Conservation (phyloP, 2,329 filamentous ascomycete species). For the Neospermospora avenae region DNA sequence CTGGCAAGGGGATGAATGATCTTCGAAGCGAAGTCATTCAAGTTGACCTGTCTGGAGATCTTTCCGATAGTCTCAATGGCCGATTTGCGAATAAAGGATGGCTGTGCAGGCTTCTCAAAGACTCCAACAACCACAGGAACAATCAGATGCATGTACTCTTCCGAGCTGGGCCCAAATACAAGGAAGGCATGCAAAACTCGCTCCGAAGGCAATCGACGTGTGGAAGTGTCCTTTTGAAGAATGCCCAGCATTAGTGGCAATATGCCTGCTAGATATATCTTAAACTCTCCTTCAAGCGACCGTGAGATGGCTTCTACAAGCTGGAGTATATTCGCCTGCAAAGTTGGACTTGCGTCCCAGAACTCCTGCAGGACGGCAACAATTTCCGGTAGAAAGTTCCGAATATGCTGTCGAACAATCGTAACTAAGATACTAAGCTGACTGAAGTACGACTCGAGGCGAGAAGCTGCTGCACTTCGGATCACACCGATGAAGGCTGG, state of each 20-base stretch:
- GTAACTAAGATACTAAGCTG: conserved; percentile 89
- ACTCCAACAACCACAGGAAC: conserved; percentile 92
- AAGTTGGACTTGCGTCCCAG: conserved; percentile 75
- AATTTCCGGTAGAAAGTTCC: conserved; percentile 84
- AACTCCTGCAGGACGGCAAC: conserved; percentile 84
- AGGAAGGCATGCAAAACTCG: conserved; percentile 92
- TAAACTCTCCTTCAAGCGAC: conserved; percentile 95
- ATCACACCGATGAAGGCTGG: conserved; percentile 92
- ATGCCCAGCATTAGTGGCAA: conserved; percentile 93
- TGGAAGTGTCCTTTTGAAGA: conserved; percentile 77
- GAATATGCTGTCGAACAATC: conserved; percentile 94
- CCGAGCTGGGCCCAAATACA: conserved; percentile 90
- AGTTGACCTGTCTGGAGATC: conserved; percentile 91
- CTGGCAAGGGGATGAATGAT: conserved; percentile 93
- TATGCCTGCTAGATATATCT: conserved; percentile 85
- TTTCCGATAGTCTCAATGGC: conserved; percentile 95
- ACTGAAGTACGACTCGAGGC: conserved; percentile 95
- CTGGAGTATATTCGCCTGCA: conserved; percentile 88
- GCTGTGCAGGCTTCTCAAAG: conserved; percentile 85
- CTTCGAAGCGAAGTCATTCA: conserved; percentile 93
- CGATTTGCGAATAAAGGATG: conserved; percentile 73
- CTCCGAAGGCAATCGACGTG: conserved; percentile 78
- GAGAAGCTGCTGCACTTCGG: conserved; percentile 69
- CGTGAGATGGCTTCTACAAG: conserved; percentile 92
- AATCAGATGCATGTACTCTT: conserved; percentile 99